Conservation (phyloP, 768 basidiomycete species). For the Russula lepida region DNA sequence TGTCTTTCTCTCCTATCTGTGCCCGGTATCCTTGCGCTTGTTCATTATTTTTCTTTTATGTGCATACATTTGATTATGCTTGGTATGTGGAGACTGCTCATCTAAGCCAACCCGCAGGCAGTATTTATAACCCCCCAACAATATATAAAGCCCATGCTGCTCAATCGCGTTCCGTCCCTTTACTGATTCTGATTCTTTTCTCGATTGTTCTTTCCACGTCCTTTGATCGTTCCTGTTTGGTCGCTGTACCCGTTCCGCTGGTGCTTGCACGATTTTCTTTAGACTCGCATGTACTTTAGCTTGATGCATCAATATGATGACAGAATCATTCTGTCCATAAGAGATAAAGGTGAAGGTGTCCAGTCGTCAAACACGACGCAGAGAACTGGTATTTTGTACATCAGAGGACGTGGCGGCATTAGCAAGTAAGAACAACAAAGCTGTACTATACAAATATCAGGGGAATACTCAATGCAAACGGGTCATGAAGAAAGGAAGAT, state of each 20-base stretch:
- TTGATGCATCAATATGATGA: conserved; percentile 2
- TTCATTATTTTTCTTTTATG: background rate
- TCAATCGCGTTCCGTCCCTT: background rate
- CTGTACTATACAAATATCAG: background rate
- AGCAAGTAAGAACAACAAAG: background rate
- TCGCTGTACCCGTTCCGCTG: background rate
- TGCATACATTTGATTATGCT: background rate
- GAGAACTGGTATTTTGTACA: background rate
- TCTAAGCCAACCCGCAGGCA: conserved; percentile 9
- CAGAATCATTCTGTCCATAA: background rate
- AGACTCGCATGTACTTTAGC: conserved; percentile 12
- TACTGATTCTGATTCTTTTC: background rate
- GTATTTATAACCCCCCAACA: conserved; percentile 13
- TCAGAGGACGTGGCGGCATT: background rate
- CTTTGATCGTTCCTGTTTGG: background rate
- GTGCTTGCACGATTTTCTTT: background rate
- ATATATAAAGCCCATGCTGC: background rate
- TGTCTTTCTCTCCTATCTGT: background rate
- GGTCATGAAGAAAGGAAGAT: background rate
- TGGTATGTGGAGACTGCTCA: conserved; percentile 11
- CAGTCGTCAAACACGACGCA: background rate
- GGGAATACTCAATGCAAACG: no score
- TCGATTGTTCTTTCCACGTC: background rate
- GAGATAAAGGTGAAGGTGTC: background rate
- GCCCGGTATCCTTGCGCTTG: background rate